Percentiles rank a stretch among this genome's conserved stretches.
Conservation (phyloP, 169 alveolate species). For the Babesia ovis region DNA sequence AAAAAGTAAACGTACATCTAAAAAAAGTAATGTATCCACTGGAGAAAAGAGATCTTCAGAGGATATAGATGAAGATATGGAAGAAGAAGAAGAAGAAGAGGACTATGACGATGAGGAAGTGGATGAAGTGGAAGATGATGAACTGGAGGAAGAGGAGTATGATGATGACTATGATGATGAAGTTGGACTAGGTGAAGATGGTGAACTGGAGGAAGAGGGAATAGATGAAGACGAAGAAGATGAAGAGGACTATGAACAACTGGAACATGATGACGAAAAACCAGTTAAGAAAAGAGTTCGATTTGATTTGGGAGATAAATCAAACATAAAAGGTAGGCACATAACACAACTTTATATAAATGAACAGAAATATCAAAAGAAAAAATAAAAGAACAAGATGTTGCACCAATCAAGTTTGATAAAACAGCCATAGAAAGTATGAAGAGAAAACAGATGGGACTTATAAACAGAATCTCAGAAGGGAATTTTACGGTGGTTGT, state of each 20-base stretch:
- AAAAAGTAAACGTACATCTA: background rate
- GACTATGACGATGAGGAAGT: background rate
- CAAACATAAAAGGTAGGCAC: background rate
- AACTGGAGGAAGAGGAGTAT: background rate
- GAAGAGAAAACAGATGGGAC: conserved; percentile 47
- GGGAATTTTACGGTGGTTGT: conserved; percentile 50
- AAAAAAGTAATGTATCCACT: background rate
- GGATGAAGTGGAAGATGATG: background rate
- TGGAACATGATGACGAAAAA: too few species aligned
- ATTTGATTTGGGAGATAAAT: background rate
- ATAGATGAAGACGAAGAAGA: too few species aligned
- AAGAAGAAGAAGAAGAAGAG: background rate
- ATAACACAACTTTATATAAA: background rate
- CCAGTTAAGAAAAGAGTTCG: conserved; percentile 2
- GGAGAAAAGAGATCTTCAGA: background rate
- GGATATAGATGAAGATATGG: background rate
- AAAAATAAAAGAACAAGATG: background rate
- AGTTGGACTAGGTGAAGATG: background rate
- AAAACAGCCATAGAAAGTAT: background rate
- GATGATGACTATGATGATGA: conserved; percentile 25
- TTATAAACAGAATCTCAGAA: conserved; percentile 56
- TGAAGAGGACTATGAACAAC: too few species aligned
- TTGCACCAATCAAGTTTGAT: background rate
- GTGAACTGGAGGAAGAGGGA: conserved; percentile 8
- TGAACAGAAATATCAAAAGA: background rate